phyloP scores from a whole-genome alignment of 2,329 filamentous ascomycete genomes.

The Fusarium tanahbumbuense region DNA sequence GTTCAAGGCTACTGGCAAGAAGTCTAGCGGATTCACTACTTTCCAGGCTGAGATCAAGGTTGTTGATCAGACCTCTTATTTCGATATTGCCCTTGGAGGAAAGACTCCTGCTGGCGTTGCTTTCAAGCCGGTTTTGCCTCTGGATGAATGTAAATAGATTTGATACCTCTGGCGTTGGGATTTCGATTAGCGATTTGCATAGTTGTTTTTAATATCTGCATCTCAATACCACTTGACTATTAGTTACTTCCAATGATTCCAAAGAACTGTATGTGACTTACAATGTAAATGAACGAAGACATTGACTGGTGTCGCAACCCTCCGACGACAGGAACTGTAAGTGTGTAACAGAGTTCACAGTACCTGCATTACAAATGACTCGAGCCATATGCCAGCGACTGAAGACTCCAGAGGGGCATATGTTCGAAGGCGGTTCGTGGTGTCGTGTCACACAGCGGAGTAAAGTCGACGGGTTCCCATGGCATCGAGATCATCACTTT shows the following conservation, averaged over 20 bases:
- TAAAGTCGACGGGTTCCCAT: slow-evolving; percentile 29
- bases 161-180: neutral
- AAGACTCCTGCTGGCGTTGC: neutral
- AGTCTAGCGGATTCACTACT: slow-evolving; percentile 1
- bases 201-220: neutral
- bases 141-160: neutral
- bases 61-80: rapidly evolving
- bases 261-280: neutral
- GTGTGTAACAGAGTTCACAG: slow-evolving; percentile 9
- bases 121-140: neutral
- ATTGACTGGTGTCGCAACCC: rapidly evolving
- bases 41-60: slow-evolving; percentile 12
- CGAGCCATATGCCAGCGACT: slow-evolving; percentile 19
- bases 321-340: neutral
- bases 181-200: neutral
- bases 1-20: slow-evolving; percentile 37
- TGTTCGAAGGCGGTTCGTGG: slow-evolving; percentile 21
- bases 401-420: slow-evolving; percentile 28
- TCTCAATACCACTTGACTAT: neutral
- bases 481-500: slow-evolving; percentile 31
- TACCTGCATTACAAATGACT: slow-evolving; percentile 7
- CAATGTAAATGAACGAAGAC: neutral
- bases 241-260: neutral
- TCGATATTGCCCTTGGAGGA: slow-evolving; percentile 25
- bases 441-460: slow-evolving; percentile 6